phyloP scores from a whole-genome alignment of 2,329 filamentous ascomycete species.

The Berkeleyomyces rouxiae region DNA sequence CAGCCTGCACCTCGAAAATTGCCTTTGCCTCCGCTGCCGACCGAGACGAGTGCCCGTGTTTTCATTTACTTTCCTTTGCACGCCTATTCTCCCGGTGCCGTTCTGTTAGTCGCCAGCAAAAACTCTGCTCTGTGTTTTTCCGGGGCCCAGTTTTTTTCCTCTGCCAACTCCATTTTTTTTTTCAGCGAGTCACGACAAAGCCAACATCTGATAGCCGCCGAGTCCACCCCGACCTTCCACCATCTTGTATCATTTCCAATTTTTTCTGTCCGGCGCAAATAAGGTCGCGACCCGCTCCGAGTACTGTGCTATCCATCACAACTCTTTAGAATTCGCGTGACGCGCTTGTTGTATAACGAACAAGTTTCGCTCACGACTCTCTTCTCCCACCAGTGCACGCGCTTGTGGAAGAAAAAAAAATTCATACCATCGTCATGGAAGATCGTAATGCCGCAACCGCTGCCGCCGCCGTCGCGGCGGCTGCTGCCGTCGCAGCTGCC shows the following conservation, averaged over 20 bases:
- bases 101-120: no score
- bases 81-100: background rate
- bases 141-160: background rate
- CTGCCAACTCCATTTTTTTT: background rate
- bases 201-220: background rate
- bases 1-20: no score
- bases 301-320: background rate
- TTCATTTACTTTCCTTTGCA: background rate
- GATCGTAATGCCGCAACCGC: slow-evolving; percentile 5
- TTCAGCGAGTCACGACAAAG: background rate
- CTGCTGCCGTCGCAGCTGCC: slow-evolving; percentile 6
- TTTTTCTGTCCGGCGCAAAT: background rate
- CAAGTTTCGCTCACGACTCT: background rate
- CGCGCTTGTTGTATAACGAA: background rate
- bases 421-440: slow-evolving; percentile 5
- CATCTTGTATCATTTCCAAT: background rate
- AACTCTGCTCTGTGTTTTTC: background rate
- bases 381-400: background rate
- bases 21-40: background rate
- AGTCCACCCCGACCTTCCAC: background rate
- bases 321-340: background rate
- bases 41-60: background rate
- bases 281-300: background rate
- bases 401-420: background rate
- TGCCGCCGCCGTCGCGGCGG: slow-evolving; percentile 2